Conservation (phyloP, 176 grass and related monocot species). For the Urochloa ruziziensis region DNA sequence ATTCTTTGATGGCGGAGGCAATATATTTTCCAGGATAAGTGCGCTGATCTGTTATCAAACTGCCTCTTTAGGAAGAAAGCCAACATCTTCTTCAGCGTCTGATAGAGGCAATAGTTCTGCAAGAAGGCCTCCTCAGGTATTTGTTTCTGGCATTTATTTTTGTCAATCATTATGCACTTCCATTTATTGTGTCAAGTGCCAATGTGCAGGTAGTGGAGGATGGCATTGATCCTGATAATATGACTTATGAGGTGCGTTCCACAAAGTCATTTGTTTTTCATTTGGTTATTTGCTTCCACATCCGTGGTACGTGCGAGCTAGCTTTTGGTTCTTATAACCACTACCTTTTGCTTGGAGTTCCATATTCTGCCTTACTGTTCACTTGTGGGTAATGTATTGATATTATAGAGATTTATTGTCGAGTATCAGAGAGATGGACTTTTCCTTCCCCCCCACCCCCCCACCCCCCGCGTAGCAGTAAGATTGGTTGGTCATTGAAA, state of each 20-base stretch:
- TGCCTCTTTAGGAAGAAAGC: slow-evolving; percentile 51
- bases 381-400: neutral
- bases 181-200: slow-evolving; percentile 18
- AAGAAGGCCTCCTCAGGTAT: slow-evolving; percentile 54
- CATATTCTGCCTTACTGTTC: neutral
- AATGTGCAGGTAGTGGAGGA: slow-evolving; percentile 52
- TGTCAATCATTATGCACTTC: slow-evolving; percentile 6
- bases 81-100: slow-evolving; percentile 23
- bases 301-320: neutral
- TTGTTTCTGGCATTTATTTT: neutral
- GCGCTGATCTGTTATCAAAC: neutral
- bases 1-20: neutral
- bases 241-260: slow-evolving; percentile 83
- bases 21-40: slow-evolving; percentile 23
- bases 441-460: neutral
- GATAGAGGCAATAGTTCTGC: slow-evolving; percentile 17
- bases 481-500: neutral
- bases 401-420: neutral
- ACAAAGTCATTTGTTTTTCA: slow-evolving; percentile 12
- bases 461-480: no score
- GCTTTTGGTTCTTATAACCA: slow-evolving; percentile 3
- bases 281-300: neutral
- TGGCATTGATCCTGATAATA: slow-evolving; percentile 75
- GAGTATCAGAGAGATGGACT: neutral
- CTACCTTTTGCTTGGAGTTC: neutral